Conservation (phyloP, 2,329 filamentous ascomycete species). For the Diaporthe citriasiana region DNA sequence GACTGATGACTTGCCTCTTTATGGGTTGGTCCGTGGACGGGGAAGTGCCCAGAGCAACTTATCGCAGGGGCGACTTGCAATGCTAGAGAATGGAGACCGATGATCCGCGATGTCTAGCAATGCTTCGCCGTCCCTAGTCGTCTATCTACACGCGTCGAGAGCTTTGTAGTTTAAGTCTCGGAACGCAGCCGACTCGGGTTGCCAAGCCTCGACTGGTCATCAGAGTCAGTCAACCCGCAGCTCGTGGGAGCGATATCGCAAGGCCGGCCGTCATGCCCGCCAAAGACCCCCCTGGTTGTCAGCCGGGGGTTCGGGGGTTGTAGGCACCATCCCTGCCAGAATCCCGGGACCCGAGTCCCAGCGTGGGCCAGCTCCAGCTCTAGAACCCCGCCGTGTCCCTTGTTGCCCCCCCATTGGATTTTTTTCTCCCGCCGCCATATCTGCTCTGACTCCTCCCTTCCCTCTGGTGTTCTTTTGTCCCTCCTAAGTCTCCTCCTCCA, state of each 20-base stretch:
- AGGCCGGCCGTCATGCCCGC: conserved; percentile 19
- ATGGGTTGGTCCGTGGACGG: neutral
- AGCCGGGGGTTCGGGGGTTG: conserved; percentile 35
- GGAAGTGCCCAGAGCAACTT: neutral
- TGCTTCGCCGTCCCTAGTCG: neutral
- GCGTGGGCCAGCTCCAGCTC: conserved; percentile 16
- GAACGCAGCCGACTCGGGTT: neutral
- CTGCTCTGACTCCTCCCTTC: conserved; percentile 18
- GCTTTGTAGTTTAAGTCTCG: neutral
- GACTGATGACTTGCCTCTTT: conserved; percentile 12
- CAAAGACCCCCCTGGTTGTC: conserved; percentile 18
- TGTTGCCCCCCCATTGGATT: conserved; percentile 35
- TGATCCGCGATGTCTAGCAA: neutral
- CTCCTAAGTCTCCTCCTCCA: neutral
- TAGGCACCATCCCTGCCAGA: conserved; percentile 23
- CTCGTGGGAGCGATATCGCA: conserved; percentile 28
- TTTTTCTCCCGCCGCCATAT: conserved; percentile 39
- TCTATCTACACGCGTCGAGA: neutral
- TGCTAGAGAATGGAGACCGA: neutral
- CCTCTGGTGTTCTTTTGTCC: neutral
- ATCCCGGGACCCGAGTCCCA: conserved; percentile 36
- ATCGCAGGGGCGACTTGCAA: neutral
- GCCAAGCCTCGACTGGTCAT: conserved; percentile 24
- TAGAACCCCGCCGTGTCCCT: conserved; percentile 36
- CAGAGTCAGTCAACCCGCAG: conserved; percentile 14